Conservation (phyloP, 257 asterid genomes). For the Misopates orontium region DNA sequence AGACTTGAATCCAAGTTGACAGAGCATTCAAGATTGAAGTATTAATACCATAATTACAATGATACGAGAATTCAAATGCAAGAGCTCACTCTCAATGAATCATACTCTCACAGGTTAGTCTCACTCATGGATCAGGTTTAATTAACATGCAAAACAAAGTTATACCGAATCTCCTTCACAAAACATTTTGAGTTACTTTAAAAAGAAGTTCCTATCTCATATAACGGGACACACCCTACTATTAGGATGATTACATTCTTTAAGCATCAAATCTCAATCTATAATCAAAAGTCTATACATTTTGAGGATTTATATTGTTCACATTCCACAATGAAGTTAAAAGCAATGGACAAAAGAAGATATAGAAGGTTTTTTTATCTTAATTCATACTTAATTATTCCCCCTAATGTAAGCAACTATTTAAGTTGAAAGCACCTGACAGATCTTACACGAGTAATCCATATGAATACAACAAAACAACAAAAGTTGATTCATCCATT, state of each 20-base stretch:
- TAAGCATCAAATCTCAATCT: not conserved
- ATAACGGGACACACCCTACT: not conserved
- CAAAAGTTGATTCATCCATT: slow-evolving; percentile 8
- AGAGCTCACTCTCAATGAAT: not conserved
- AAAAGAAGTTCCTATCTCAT: not conserved
- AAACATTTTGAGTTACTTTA: not conserved
- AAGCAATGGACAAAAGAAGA: slow-evolving; percentile 9
- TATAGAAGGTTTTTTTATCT: not conserved
- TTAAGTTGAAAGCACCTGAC: slow-evolving; percentile 1
- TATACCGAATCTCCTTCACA: not conserved
- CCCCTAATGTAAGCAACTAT: not conserved
- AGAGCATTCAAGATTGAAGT: not conserved
- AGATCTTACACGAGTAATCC: not conserved
- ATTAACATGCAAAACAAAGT: not conserved
- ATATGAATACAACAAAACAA: slow-evolving; percentile 26
- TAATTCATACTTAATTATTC: slow-evolving; percentile 7
- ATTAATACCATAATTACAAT: not conserved
- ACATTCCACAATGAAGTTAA: slow-evolving; percentile 1
- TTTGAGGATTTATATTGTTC: not conserved
- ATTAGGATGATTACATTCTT: not conserved
- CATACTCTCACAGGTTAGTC: not conserved
- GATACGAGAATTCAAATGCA: not conserved
- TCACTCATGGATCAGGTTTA: not conserved
- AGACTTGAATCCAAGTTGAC: too few relatives aligned
- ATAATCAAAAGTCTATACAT: not conserved